These are phyloP conservation scores for Scheffersomyces parashehatae DNA, from an alignment of 1,139 yeast species.

Conservation along the genomic window DNA sequence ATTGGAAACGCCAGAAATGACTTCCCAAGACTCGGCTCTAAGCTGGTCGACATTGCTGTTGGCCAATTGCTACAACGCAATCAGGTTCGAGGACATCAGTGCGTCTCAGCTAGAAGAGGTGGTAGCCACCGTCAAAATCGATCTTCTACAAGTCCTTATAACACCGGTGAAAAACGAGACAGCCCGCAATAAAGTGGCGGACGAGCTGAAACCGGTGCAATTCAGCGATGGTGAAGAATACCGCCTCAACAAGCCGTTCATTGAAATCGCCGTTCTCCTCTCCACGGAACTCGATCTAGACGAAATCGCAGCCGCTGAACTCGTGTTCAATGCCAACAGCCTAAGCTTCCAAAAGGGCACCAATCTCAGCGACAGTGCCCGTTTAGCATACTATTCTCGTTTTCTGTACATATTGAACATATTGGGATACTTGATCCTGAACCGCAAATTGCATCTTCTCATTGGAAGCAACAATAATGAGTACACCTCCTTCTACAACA, in stretches of 20 bases:
- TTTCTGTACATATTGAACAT: slow-evolving; percentile 72
- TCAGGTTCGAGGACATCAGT: slow-evolving; percentile 27
- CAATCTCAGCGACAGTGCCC: slow-evolving; percentile 63
- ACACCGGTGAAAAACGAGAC: slow-evolving; percentile 55
- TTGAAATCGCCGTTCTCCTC: slow-evolving; percentile 60
- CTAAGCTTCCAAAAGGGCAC: slow-evolving; percentile 52
- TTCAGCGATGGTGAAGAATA: slow-evolving; percentile 61
- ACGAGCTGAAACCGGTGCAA: slow-evolving; percentile 52
- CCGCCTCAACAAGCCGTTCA: slow-evolving; percentile 59
- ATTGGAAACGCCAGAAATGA: not conserved
- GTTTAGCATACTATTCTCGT: slow-evolving; percentile 68
- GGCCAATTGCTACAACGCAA: slow-evolving; percentile 37
- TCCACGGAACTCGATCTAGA: slow-evolving; percentile 43
- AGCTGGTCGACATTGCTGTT: slow-evolving; percentile 39
- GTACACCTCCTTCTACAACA: slow-evolving; percentile 28
- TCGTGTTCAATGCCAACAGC: slow-evolving; percentile 40
- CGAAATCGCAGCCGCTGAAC: slow-evolving; percentile 38
- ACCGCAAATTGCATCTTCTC: slow-evolving; percentile 28
- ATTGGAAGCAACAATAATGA: slow-evolving; percentile 14
- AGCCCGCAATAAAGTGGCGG: slow-evolving; percentile 51
- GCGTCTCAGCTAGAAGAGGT: slow-evolving; percentile 20
- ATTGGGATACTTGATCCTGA: slow-evolving; percentile 52
- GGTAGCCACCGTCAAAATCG: slow-evolving; percentile 37
- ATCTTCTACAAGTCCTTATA: slow-evolving; percentile 48
- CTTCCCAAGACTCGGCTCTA: slow-evolving; percentile 8